Base-by-base conservation (phyloP, 2,329 filamentous ascomycete species). In the Sporothrix schenckii region DNA sequence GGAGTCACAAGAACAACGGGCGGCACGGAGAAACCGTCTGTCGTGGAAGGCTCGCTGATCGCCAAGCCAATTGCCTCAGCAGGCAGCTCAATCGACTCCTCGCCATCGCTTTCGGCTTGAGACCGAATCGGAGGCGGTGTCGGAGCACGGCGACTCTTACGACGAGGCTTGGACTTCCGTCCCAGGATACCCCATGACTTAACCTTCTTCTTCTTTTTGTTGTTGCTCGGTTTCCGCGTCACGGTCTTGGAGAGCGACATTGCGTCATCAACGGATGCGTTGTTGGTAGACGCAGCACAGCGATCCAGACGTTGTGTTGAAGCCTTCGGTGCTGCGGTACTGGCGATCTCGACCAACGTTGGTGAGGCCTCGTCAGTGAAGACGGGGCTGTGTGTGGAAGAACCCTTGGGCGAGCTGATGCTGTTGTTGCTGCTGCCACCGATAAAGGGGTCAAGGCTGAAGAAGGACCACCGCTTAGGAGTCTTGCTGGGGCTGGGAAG, bases 181-280 rank as follows among this genome's bases (percentile, higher is more conserved):
- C 87, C 87, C 9, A 93, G 81, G 70, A 91, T 90, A 2, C 88
- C 87, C 44, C 88, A 89, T 21, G 88, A 87, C 89, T 89, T 91
- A 71, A 94, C 91, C 80, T 92, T 93, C 77, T 89, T 91, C 80
- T 92, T 93, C 77, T 89, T 78, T 72, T 80, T 80, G 72, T 80
- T 80, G 73, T 78, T 80, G 72, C 76, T 77, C 44, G 76, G 68
- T 69, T 80, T 80, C 66, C 77, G 77, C 9, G 70, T 72, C 4
- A 74, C 53, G 0, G 74, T 69, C 61, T 80, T 82, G 21, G 69
- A 65, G 56, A 72, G 76, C 30, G 61, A 74, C 14, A 68, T 72
- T 41, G 71, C 39, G 56, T 47, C 50, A 41, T 50, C 39, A 16
- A 30, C 2, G 73, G 63, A 0, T 71, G 52, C 11, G 16, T 66